Conservation (phyloP, 345 rosid species). For the Aquilaria malaccensis region DNA sequence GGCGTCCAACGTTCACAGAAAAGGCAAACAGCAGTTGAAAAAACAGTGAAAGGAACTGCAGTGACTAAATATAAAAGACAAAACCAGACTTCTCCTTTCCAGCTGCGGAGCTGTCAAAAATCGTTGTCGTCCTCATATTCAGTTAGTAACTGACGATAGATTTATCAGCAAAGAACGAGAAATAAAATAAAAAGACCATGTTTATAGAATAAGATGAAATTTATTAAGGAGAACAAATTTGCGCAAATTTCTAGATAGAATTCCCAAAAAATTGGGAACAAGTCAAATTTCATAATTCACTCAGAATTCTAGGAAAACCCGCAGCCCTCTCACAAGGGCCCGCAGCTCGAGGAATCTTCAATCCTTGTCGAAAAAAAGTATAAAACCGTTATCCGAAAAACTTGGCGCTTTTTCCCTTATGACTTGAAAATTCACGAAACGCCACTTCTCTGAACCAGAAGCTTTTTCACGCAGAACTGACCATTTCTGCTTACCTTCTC, state of each 20-base stretch:
- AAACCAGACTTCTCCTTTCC: slow-evolving; percentile 26
- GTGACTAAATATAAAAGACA: slow-evolving; percentile 36
- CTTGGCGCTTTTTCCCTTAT: slow-evolving; percentile 19
- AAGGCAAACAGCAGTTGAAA: slow-evolving; percentile 17
- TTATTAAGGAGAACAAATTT: background rate
- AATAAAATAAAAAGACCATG: background rate
- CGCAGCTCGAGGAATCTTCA: slow-evolving; percentile 40
- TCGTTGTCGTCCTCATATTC: slow-evolving; percentile 3
- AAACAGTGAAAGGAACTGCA: slow-evolving; percentile 11
- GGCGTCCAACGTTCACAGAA: slow-evolving; percentile 27
- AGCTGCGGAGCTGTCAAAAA: slow-evolving; percentile 17
- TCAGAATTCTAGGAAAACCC: slow-evolving; percentile 21
- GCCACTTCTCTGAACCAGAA: background rate
- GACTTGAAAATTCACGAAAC: background rate
- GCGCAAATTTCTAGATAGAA: slow-evolving; percentile 10
- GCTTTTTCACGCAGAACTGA: background rate
- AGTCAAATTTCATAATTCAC: slow-evolving; percentile 19
- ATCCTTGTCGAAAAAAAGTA: slow-evolving; percentile 8
- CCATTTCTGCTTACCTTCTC: slow-evolving; percentile 31
- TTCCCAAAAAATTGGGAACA: slow-evolving; percentile 9
- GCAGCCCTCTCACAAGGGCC: slow-evolving; percentile 20
- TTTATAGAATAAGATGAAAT: slow-evolving; percentile 1
- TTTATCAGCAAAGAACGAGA: slow-evolving; percentile 7
- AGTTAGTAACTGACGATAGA: slow-evolving; percentile 6
- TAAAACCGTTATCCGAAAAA: slow-evolving; percentile 11